phyloP scores from a whole-genome alignment of 2,329 filamentous ascomycete species.

The Lojkania enalia region DNA sequence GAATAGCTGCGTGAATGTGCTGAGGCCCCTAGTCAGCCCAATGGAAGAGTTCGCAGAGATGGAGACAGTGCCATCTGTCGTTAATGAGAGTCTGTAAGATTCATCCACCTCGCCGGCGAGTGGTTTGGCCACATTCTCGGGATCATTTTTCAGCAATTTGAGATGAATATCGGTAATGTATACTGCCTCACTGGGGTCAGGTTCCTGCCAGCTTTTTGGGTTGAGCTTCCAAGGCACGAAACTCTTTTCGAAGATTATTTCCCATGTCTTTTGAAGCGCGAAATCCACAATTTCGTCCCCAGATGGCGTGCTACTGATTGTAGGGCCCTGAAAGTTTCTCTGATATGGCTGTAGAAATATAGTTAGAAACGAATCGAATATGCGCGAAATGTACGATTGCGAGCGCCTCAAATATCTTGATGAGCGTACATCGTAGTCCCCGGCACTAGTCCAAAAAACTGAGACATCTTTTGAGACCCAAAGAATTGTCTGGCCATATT shows the following conservation, averaged over 20 bases:
- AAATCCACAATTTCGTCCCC: conserved; percentile 54
- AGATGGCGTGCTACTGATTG: conserved; percentile 34
- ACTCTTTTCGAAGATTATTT: conserved; percentile 67
- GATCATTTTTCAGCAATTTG: conserved; percentile 61
- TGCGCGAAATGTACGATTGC: conserved; percentile 6
- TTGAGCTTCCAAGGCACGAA: conserved; percentile 81
- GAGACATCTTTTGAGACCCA: conserved; percentile 46
- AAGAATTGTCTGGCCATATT: conserved; percentile 44
- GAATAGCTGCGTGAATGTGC: conserved; percentile 79
- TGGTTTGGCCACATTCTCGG: conserved; percentile 60
- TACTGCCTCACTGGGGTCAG: conserved; percentile 51
- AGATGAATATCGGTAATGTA: conserved; percentile 65
- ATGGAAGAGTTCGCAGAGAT: conserved; percentile 68
- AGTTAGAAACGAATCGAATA: conserved; percentile 17
- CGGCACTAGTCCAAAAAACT: conserved; percentile 42
- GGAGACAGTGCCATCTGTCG: conserved; percentile 59
- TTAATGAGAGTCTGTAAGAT: conserved; percentile 70
- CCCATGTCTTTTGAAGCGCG: conserved; percentile 59
- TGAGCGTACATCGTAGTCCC: conserved; percentile 36
- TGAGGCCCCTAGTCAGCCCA: conserved; percentile 72
- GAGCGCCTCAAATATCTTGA: conserved; percentile 16
- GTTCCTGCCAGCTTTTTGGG: conserved; percentile 66
- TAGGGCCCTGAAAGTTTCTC: conserved; percentile 1
- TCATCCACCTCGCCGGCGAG: conserved; percentile 70
- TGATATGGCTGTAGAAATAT: background rate